Evolutionary conservation across 306 rosid genomes (phyloP).

Genomic region (Acmispon strigosus): DNA sequence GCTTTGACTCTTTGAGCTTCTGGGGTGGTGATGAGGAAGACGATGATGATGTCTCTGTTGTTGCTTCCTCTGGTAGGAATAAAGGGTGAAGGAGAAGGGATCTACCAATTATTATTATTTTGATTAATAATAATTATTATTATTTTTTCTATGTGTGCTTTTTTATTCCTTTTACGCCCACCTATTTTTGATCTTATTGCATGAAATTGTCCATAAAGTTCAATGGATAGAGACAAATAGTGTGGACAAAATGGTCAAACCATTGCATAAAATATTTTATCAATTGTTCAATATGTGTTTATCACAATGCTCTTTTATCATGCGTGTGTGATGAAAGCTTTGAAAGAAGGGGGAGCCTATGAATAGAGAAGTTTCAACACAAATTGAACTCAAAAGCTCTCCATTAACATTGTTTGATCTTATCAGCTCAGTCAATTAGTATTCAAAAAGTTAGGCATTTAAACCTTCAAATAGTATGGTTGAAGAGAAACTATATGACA

Average conservation of each 20-base stretch:
- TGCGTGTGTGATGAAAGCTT: too few species aligned
- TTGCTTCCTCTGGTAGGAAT: conserved; percentile 29
- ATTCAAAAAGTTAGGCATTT: too few species aligned
- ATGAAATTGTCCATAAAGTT: background rate
- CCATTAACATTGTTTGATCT: too few species aligned
- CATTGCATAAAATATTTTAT: background rate
- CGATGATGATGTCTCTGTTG: conserved; percentile 42
- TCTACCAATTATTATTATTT: conserved; percentile 28
- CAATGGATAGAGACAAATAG: background rate
- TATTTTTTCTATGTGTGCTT: background rate
- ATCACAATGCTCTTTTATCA: background rate
- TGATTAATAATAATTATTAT: background rate
- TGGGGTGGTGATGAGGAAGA: conserved; percentile 51
- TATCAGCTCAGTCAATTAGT: too few species aligned
- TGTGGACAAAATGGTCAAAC: background rate
- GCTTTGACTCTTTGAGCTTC: conserved; percentile 54
- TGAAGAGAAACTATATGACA: too few species aligned
- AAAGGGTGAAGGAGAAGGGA: conserved; percentile 41
- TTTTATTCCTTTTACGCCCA: background rate
- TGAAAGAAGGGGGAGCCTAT: too few species aligned
- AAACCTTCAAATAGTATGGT: too few species aligned
- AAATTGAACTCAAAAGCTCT: too few species aligned
- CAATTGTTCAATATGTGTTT: background rate
- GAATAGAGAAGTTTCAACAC: too few species aligned
- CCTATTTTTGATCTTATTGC: background rate